A percentile compares a stretch with the other conserved stretches of the same genome.
These are phyloP conservation scores for Leucosporidium creatinivorum DNA, from an alignment of 768 basidiomycete genomes.

Conservation along the genomic window DNA sequence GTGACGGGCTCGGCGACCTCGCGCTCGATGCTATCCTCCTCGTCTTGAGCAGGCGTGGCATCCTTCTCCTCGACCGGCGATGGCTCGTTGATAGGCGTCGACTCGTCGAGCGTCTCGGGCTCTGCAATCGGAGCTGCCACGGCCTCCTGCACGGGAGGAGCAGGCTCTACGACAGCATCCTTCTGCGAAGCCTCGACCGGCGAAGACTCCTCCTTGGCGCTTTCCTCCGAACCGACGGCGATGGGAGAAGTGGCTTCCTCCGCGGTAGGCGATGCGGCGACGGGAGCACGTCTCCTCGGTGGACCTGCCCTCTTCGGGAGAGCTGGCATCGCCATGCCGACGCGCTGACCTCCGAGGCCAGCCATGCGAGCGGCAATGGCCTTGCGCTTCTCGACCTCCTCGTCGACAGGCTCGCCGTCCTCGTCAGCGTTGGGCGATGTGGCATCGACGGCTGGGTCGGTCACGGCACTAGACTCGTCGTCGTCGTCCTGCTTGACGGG, in stretches of 20 bases:
- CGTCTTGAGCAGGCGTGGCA: not conserved
- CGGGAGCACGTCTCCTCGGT: not conserved
- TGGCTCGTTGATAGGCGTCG: not conserved
- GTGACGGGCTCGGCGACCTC: conserved; percentile 1
- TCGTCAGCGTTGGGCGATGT: not conserved
- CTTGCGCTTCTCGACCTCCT: conserved; percentile 51
- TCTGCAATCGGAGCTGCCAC: not conserved
- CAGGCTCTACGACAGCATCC: not conserved
- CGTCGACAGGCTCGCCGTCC: conserved; percentile 34
- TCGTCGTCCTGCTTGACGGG: not conserved
- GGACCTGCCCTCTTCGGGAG: not conserved
- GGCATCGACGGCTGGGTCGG: not conserved
- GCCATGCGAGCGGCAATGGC: conserved; percentile 91
- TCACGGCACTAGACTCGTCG: not conserved
- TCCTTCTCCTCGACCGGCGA: not conserved
- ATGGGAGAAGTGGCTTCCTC: not conserved
- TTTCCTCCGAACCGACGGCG: not conserved
- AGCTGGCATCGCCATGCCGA: conserved; percentile 56
- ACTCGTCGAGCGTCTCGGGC: not conserved
- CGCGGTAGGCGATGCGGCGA: no score
- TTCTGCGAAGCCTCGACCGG: not conserved
- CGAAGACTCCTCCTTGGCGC: not conserved
- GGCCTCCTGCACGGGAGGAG: not conserved
- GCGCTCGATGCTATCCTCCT: not conserved
- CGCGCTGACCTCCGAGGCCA: conserved; percentile 72